Percentiles rank a stretch among this genome's conserved stretches.
Evolutionary conservation across 2,329 filamentous ascomycete species (phyloP).

Genomic region (Ophiostoma perfectum): DNA sequence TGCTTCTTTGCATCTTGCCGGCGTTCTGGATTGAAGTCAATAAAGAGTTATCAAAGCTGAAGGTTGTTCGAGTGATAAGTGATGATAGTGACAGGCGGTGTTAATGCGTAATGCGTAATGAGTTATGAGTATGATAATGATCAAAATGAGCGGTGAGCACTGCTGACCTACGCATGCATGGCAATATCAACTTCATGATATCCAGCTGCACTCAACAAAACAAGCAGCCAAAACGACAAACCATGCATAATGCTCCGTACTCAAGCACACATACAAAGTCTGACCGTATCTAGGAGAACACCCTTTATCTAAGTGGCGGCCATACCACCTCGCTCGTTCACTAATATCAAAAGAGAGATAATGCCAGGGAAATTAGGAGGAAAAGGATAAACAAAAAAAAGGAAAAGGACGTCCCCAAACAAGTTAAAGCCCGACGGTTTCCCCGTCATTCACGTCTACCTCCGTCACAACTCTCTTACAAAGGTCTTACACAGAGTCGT

Average conservation of each 20-base stretch:
- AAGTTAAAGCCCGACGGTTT: slow-evolving; percentile 4
- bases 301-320: neutral
- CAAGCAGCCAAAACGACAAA: neutral
- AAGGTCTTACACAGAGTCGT: neutral
- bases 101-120: too few species aligned
- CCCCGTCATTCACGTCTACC: neutral
- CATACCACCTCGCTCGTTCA: neutral
- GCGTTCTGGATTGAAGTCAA: slow-evolving; percentile 11
- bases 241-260: neutral
- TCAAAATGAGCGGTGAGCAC: neutral
- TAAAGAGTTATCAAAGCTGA: neutral
- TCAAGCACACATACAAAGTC: too few species aligned
- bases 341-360: neutral
- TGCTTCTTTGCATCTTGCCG: slow-evolving; percentile 9
- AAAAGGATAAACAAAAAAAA: neutral
- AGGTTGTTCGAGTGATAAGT: too few species aligned
- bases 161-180: neutral
- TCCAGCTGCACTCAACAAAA: neutral
- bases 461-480: neutral
- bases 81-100: too few species aligned
- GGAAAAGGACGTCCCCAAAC: neutral
- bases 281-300: neutral
- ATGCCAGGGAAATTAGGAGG: too few species aligned
- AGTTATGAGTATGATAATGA: neutral
- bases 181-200: neutral